A percentile compares a stretch with the other conserved stretches of the same genome.
These are phyloP conservation scores for Gliomastix tumulicola DNA, from an alignment of 2,329 filamentous ascomycete genomes.

Conservation along the genomic window DNA sequence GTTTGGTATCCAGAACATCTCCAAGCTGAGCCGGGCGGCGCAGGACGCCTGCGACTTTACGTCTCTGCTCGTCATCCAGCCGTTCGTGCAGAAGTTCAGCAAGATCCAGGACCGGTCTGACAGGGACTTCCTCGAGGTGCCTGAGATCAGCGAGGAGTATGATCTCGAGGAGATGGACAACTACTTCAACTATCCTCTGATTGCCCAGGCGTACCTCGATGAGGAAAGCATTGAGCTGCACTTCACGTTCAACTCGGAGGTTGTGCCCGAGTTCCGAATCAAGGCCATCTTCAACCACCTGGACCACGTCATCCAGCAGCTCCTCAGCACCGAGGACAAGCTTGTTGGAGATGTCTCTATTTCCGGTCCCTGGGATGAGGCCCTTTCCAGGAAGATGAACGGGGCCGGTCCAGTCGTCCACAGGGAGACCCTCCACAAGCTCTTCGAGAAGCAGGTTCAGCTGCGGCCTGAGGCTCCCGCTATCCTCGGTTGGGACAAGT, in stretches of 20 bases:
- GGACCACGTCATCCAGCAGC: constrained; percentile 7
- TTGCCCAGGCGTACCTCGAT: constrained; percentile 1
- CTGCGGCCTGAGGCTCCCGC: background rate
- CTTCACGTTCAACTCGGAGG: constrained; percentile 2
- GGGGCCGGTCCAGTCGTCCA: too few species aligned
- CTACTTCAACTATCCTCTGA: constrained; percentile 7
- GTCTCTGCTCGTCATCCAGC: constrained; percentile 8
- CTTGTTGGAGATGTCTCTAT: background rate
- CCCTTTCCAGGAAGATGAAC: too few species aligned
- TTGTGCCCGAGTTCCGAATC: constrained; percentile 4
- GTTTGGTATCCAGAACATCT: constrained; percentile 11
- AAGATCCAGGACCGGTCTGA: too few species aligned
- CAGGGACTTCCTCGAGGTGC: too few species aligned
- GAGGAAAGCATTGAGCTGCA: constrained; percentile 2
- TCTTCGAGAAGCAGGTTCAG: background rate
- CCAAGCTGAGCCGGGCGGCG: constrained; percentile 3
- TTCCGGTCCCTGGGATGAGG: constrained; percentile 1
- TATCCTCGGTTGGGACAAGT: constrained; percentile 1
- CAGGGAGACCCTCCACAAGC: background rate
- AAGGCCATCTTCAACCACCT: constrained; percentile 8
- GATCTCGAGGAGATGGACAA: constrained; percentile 22
- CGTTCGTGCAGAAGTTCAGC: too few species aligned
- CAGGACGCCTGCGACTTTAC: constrained; percentile 8
- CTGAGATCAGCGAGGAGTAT: too few species aligned
- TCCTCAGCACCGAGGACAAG: constrained; percentile 2